These are phyloP conservation scores for Bipolaris zeicola DNA, from an alignment of 2,329 filamentous ascomycete genomes.

Conservation along the genomic window DNA sequence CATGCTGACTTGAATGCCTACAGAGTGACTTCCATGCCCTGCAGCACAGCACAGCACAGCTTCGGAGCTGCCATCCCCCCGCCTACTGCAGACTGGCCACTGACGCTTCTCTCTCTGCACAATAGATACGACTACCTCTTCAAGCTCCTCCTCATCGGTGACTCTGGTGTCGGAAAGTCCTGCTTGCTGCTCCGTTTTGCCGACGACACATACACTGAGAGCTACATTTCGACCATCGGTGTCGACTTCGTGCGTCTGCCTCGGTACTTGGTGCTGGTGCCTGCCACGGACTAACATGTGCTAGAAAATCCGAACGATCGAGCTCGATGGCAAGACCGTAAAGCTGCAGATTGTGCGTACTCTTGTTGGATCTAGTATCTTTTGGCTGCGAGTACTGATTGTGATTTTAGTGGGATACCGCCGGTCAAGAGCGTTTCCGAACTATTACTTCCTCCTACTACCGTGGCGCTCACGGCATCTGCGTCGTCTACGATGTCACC, in stretches of 20 bases:
- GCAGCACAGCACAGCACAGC: conserved; percentile 5
- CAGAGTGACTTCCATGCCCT: conserved; percentile 31
- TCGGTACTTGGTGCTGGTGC: conserved; percentile 40
- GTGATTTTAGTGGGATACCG: conserved; percentile 86
- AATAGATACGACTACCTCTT: conserved; percentile 99
- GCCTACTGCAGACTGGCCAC: conserved; percentile 15
- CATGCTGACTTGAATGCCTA: conserved; percentile 32
- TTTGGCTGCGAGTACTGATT: conserved; percentile 20
- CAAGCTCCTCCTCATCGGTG: conserved; percentile 99
- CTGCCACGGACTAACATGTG: conserved; percentile 30
- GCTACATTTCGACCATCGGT: conserved; percentile 99
- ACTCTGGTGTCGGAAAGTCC: conserved; percentile 99
- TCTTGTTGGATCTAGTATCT: not conserved
- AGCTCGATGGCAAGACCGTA: conserved; percentile 99
- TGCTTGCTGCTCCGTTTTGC: conserved; percentile 97
- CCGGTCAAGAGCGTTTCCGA: conserved; percentile 98
- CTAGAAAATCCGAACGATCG: conserved; percentile 99
- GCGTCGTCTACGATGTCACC: conserved; percentile 99
- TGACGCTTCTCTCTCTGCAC: conserved; percentile 24
- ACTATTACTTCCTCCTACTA: conserved; percentile 99
- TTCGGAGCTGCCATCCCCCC: conserved; percentile 6
- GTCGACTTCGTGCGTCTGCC: conserved; percentile 74
- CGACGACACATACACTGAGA: conserved; percentile 90
- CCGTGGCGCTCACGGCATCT: conserved; percentile 97
- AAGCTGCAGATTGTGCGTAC: conserved; percentile 86